Base-by-base conservation (phyloP, 2,329 filamentous ascomycete genomes). In the Pseudopithomyces chartarum region DNA sequence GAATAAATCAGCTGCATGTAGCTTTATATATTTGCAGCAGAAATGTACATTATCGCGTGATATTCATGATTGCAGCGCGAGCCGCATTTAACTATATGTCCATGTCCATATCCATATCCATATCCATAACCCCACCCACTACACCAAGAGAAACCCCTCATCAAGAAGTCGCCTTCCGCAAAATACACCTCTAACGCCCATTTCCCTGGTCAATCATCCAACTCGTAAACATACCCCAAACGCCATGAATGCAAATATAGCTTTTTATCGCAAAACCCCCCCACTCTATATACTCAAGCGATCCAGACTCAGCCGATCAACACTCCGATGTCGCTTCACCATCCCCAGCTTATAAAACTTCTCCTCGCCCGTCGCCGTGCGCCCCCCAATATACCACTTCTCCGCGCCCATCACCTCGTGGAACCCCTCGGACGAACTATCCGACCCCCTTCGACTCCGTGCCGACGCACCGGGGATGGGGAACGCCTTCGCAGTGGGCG, bases 291-390 rank as follows among this genome's bases (percentile, higher is more conserved):
- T 80, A 69, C 90, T 92, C 74, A 93, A 75, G 54, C 88, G 84
- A 77, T 93, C 90, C 55, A 92, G 76, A 65, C 90, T 92, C 66
- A 92, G 74, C 40, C 90, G 83, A 71, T 92, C 90, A 53, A 88
- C 87, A 73, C 90, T 93, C 69, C 86, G 81, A 55, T 90, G 86
- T 54, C 89, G 80, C 71, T 87, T 85, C 47, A 93, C 86, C 62
- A 93, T 90, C 42, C 89, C 90, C 43, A 93, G 78, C 78, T 91
- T 91, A 75, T 92, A 93, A 78, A 91, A 92, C 68, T 85, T 85
- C 73, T 93, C 90, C 68, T 93, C 90, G n/a, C 90, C 90, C 1
- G 79, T 83, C 1, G 90, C 89, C 26, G 90, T 92, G 69, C 89
- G 80, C 6, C 90, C 90, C 20, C 90, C 90, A 53, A 93, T 90